phyloP scores from a whole-genome alignment of 2,329 filamentous ascomycete species.

The Neobulgaria alba region DNA sequence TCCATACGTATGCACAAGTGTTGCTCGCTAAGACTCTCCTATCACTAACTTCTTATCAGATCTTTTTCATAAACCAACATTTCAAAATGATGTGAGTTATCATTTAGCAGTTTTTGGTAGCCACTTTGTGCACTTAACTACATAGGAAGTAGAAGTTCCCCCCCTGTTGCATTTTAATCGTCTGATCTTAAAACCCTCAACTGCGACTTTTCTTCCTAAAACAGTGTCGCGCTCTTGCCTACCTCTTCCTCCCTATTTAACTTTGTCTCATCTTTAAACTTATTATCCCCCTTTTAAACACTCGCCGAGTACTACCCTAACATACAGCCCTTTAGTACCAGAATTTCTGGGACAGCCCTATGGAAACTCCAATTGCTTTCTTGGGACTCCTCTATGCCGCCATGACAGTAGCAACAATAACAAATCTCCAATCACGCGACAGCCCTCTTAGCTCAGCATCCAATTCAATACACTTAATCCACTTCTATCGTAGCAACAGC shows the following conservation, averaged over 20 bases:
- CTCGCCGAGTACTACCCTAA: background rate
- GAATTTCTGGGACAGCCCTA: slow-evolving; percentile 40
- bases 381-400: slow-evolving; percentile 38
- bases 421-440: slow-evolving; percentile 37
- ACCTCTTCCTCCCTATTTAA: no score
- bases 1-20: slow-evolving; percentile 36
- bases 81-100: slow-evolving; percentile 34
- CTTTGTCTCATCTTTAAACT: background rate
- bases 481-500: slow-evolving; percentile 39
- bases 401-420: slow-evolving; percentile 23
- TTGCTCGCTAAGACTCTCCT: background rate
- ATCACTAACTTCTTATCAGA: slow-evolving; percentile 30
- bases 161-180: no score
- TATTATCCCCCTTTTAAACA: background rate
- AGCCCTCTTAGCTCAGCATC: slow-evolving; percentile 37
- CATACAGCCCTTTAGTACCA: slow-evolving; percentile 36
- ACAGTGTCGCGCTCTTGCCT: no score
- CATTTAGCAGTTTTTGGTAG: no score
- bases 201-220: no score
- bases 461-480: slow-evolving; percentile 39
- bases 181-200: no score
- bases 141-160: no score
- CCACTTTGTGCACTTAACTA: no score
- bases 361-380: slow-evolving; percentile 35
- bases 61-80: slow-evolving; percentile 44